Evolutionary conservation across 2,329 filamentous ascomycete genomes (phyloP).

Genomic region (Claviceps maximensis): DNA sequence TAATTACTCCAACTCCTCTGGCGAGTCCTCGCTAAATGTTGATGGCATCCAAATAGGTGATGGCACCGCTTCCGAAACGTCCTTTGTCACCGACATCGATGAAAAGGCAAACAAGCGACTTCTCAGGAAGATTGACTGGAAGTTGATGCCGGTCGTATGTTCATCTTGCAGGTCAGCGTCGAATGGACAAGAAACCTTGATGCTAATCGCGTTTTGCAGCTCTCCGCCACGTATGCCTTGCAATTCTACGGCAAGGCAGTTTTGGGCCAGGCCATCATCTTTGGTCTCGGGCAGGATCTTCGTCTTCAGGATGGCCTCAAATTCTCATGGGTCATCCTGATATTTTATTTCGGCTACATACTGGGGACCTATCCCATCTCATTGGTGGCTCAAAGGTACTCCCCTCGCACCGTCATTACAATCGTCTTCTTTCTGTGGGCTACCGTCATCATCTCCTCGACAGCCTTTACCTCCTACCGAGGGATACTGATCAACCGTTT

Average conservation of each 20-base stretch:
- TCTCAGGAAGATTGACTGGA: slow-evolving; percentile 9
- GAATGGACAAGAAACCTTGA: not conserved
- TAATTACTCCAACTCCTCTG: not conserved
- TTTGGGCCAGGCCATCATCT: slow-evolving; percentile 16
- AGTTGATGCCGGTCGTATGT: slow-evolving; percentile 13
- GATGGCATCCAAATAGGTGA: not conserved
- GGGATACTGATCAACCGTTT: slow-evolving; percentile 23
- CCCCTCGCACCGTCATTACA: slow-evolving; percentile 17
- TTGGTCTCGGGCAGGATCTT: slow-evolving; percentile 17
- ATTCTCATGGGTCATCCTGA: slow-evolving; percentile 19
- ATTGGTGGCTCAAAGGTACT: slow-evolving; percentile 16
- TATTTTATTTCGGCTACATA: slow-evolving; percentile 22
- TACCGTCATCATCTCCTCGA: slow-evolving; percentile 12
- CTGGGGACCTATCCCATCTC: slow-evolving; percentile 19
- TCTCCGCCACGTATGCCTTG: slow-evolving; percentile 19
- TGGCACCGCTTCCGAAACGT: not conserved
- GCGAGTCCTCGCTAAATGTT: not conserved
- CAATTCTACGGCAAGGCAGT: slow-evolving; percentile 17
- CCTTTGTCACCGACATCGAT: not conserved
- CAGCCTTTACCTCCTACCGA: slow-evolving; percentile 10
- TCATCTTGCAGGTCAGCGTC: not conserved
- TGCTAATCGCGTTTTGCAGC: slow-evolving; percentile 5
- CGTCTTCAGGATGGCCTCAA: slow-evolving; percentile 14
- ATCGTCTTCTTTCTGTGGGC: slow-evolving; percentile 19
- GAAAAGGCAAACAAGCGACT: not conserved